Percentiles rank a stretch among this genome's conserved stretches.
Evolutionary conservation across 345 rosid species (phyloP).

Genomic region (Diplotaxis tenuifolia): DNA sequence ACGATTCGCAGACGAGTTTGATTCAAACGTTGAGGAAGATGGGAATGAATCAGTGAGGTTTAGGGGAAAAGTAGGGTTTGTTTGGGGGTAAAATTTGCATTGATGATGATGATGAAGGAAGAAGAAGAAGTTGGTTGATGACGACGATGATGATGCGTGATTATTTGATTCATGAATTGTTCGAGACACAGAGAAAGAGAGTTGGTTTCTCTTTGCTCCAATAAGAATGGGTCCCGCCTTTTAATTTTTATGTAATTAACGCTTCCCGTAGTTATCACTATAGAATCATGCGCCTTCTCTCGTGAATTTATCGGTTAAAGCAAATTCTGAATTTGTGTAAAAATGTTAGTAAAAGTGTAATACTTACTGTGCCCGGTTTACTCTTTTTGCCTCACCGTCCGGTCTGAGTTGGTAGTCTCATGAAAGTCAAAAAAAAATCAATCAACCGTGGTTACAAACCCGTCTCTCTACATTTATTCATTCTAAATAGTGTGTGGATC

Average conservation of each 20-base stretch:
- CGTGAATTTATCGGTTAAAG: neutral
- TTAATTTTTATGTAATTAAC: neutral
- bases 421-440: neutral
- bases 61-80: neutral
- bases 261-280: neutral
- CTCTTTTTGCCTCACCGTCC: neutral
- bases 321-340: neutral
- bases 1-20: slow-evolving; percentile 4
- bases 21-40: neutral
- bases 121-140: neutral
- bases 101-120: neutral
- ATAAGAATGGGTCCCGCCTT: neutral
- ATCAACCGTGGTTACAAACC: neutral
- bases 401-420: neutral
- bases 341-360: no score
- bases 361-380: neutral
- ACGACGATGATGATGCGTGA: neutral
- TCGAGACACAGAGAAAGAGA: neutral
- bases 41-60: neutral
- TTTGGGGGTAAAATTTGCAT: neutral
- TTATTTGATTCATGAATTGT: neutral
- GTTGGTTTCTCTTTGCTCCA: neutral
- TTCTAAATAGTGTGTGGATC: neutral
- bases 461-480: neutral
- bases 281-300: neutral